Percentiles rank a stretch among this genome's conserved stretches.
Conservation (phyloP, 371 early-diverging fungal genomes). For the Mortierella sp. region DNA sequence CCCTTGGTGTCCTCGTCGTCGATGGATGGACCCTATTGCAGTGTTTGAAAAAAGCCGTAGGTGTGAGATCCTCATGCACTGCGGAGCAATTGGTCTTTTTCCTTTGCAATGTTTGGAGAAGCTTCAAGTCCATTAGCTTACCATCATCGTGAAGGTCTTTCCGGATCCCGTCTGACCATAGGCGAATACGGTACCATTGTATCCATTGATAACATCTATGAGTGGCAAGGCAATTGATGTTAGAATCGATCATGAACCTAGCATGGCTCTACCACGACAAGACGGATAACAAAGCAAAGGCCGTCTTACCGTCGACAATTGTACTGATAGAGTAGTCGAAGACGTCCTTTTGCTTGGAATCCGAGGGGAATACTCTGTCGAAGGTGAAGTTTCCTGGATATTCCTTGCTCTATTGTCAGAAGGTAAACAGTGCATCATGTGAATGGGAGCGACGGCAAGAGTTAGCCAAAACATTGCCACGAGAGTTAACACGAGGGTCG, state of each 20-base stretch:
- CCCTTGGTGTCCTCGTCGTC: constrained; percentile 92
- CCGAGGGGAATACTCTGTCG: constrained; percentile 90
- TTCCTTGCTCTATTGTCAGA: constrained; percentile 80
- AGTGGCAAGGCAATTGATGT: constrained; percentile 11
- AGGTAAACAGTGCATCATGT: neutral
- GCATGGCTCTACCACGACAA: neutral
- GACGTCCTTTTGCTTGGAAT: constrained; percentile 84
- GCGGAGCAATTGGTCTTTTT: neutral
- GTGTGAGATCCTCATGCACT: neutral
- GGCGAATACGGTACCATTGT: constrained; percentile 99
- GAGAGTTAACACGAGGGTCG: neutral
- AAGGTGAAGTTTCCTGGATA: constrained; percentile 87
- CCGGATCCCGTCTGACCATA: constrained; percentile 99
- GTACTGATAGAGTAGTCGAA: constrained; percentile 92
- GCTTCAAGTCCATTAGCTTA: constrained; percentile 39
- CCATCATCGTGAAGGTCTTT: constrained; percentile 99
- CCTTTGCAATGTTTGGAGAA: neutral
- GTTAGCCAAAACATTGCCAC: neutral
- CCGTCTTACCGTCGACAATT: constrained; percentile 87
- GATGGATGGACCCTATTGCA: constrained; percentile 93
- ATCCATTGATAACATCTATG: constrained; percentile 81
- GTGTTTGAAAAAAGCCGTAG: constrained; percentile 56
- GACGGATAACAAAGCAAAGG: neutral
- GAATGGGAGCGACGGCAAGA: constrained; percentile 13
- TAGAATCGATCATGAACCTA: neutral